Evolutionary conservation across 768 basidiomycete genomes (phyloP).

Genomic region (Pulveroboletus sp.): DNA sequence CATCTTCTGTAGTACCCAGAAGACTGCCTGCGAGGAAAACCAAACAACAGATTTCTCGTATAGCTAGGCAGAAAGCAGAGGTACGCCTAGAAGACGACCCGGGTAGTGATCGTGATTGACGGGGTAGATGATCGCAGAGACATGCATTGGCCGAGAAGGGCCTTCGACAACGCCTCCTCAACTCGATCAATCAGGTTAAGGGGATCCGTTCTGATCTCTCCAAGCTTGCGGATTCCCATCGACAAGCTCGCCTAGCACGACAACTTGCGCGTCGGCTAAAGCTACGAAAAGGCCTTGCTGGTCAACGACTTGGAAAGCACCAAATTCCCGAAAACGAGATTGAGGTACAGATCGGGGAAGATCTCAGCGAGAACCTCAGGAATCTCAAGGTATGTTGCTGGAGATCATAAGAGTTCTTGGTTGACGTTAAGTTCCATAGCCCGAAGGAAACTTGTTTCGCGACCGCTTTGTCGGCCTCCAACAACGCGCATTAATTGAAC

Average conservation of each 20-base stretch:
- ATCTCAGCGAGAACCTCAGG: constrained; percentile 79
- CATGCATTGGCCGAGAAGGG: constrained; percentile 55
- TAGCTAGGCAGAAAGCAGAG: constrained; percentile 58
- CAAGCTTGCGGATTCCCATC: constrained; percentile 35
- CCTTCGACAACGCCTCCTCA: constrained; percentile 54
- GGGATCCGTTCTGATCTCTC: constrained; percentile 43
- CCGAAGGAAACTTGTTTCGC: constrained; percentile 89
- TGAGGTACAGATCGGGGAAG: constrained; percentile 88
- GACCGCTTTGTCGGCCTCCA: constrained; percentile 87
- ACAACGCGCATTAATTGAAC: constrained; percentile 82
- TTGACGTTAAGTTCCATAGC: constrained; percentile 40
- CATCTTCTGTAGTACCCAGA: constrained; percentile 34
- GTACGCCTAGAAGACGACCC: constrained; percentile 33
- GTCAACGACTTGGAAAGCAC: constrained; percentile 77
- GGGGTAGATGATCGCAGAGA: constrained; percentile 41
- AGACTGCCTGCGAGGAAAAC: constrained; percentile 47
- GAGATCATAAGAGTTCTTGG: not conserved
- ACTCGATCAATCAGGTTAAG: constrained; percentile 54
- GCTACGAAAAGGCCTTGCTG: constrained; percentile 61
- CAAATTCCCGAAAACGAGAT: constrained; percentile 61
- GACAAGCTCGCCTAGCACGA: constrained; percentile 33
- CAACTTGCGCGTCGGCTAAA: constrained; percentile 44
- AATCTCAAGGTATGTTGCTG: constrained; percentile 64
- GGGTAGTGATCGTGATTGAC: not conserved
- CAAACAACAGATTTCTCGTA: constrained; percentile 65